Evolutionary conservation across 768 basidiomycete genomes (phyloP).

Genomic region (Mycena leptocephala): DNA sequence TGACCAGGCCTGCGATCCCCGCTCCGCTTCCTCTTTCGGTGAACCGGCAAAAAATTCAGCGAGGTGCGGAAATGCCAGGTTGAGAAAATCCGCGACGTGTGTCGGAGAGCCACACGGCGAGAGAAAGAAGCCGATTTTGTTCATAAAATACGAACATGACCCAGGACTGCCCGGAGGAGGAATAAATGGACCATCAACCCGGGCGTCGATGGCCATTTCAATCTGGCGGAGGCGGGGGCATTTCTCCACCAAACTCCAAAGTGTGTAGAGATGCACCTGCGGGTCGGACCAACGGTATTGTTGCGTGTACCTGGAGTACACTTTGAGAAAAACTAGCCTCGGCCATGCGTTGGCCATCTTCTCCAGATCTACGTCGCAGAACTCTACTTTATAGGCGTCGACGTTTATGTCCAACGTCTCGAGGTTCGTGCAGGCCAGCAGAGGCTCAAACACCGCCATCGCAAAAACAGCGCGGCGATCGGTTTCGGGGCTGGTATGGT

Average conservation of each 20-base stretch:
- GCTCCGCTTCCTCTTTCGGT: neutral
- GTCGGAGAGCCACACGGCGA: neutral
- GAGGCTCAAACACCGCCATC: neutral
- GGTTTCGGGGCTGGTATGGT: neutral
- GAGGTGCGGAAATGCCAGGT: neutral
- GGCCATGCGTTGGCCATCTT: slow-evolving; percentile 8
- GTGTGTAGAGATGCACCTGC: slow-evolving; percentile 14
- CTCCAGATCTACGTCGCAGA: neutral
- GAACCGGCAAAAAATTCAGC: neutral
- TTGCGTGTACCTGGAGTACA: slow-evolving; percentile 3
- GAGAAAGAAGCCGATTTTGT: neutral
- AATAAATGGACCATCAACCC: neutral
- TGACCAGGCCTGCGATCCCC: neutral
- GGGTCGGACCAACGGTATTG: neutral
- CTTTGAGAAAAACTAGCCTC: neutral
- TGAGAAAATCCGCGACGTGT: neutral
- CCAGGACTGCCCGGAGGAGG: neutral
- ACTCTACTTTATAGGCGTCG: slow-evolving; percentile 6
- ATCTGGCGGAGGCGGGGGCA: neutral
- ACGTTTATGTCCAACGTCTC: slow-evolving; percentile 14
- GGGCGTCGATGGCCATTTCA: slow-evolving; percentile 4
- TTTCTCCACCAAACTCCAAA: neutral
- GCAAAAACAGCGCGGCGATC: neutral
- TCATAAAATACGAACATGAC: neutral
- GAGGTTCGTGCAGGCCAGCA: slow-evolving; percentile 7